These are phyloP conservation scores for Thraustotheca clavata DNA, from an alignment of 352 stramenopile genomes.

Conservation along the genomic window DNA sequence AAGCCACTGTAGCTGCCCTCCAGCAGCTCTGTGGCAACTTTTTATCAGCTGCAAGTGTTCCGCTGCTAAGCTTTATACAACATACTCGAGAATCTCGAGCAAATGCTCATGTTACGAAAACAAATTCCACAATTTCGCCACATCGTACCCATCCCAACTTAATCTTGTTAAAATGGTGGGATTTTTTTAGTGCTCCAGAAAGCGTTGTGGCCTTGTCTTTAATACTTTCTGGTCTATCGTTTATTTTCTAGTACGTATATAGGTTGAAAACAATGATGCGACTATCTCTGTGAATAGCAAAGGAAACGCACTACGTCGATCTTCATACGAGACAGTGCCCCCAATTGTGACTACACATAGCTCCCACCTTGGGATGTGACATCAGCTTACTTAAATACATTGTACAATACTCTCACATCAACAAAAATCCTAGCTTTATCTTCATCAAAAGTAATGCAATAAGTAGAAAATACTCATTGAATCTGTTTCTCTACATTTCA, in stretches of 20 bases:
- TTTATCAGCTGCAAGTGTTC: slow-evolving; percentile 50
- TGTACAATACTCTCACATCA: too few species aligned
- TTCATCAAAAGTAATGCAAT: too few species aligned
- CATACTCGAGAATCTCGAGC: slow-evolving; percentile 24
- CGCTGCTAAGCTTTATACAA: slow-evolving; percentile 36
- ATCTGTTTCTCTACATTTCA: too few species aligned
- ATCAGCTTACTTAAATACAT: too few species aligned
- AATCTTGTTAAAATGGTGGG: background rate
- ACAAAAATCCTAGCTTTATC: too few species aligned
- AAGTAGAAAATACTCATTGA: too few species aligned
- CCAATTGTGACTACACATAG: background rate
- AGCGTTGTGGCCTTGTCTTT: background rate
- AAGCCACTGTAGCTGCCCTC: slow-evolving; percentile 61
- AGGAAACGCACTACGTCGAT: background rate
- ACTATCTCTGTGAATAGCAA: background rate
- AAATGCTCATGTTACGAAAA: background rate
- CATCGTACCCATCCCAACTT: background rate
- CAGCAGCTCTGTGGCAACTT: slow-evolving; percentile 74
- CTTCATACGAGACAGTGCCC: background rate
- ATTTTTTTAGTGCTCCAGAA: background rate
- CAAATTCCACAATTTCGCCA: background rate
- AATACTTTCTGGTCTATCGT: background rate
- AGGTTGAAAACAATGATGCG: background rate
- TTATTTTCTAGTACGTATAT: background rate
- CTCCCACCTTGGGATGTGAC: background rate